Base-by-base conservation (phyloP, 306 rosid species). In the Arachis stenosperma region DNA sequence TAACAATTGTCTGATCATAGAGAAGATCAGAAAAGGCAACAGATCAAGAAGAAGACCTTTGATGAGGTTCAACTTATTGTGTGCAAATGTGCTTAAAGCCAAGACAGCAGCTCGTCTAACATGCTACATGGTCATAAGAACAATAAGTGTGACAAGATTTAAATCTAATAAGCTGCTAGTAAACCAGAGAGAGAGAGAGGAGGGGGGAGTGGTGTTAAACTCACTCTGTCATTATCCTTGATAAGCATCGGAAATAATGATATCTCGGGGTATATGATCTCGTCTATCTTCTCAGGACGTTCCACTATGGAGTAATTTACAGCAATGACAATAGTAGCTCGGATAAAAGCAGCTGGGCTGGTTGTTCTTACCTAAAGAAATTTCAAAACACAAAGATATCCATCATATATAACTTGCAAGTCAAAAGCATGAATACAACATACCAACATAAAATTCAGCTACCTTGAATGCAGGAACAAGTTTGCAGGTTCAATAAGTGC, bases 401-500 rank as follows among this genome's bases (percentile, higher is more conserved):
- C 29, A 73, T 65, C 79, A 69, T 65, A 78, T 75, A 73, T 33
- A 75, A 52, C 22, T 46, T 39, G 37, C n/a, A 59, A 53, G 41
- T 70, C 67, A 88, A 22, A 22, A 40, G 43, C 71, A 71, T 9
- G 4, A 29, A 70, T 22, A 22, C 52, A 55, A 53, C 5, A 66
- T 69, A 65, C 69, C 40, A 47, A 43, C 43, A 33, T 47, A 63
- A 68, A 57, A 69, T 8, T 61, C 30, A 69, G 39, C 80, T 88
- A 92, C 99, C 98, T 90, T 92, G 9, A 95, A 98, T 46, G 99
- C 98, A 15, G 98, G 99, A 83, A 95, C 89, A 70, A 95, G 98
- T 81, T 95, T 80, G 85, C 81, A 61, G 98, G 98, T 81, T 95
- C 99, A 76, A 95, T 90, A 64, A 95, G 98, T 1, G 99, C 99